phyloP scores from a whole-genome alignment of 306 rosid genomes.

The Cercis canadensis region DNA sequence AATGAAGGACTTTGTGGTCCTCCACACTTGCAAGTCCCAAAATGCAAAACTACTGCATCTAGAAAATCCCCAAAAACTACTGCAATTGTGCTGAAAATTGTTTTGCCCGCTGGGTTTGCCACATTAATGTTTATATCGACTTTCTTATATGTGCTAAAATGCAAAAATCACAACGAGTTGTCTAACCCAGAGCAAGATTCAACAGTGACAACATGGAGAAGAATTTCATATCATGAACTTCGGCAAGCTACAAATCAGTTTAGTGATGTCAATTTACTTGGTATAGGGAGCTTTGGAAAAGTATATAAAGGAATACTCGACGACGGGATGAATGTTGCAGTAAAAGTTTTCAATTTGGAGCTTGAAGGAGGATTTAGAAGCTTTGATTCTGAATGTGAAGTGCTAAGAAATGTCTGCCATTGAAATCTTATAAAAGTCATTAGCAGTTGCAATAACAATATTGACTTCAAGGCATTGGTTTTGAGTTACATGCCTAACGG shows the following conservation, averaged over 20 bases:
- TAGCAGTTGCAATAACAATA: neutral
- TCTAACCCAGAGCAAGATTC: neutral
- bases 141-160: neutral
- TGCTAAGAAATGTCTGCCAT: neutral
- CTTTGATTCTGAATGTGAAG: constrained; percentile 4
- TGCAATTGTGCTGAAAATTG: neutral
- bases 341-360: constrained; percentile 14
- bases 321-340: neutral
- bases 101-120: neutral
- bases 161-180: no score
- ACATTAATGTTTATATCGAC: no score
- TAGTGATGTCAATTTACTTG: constrained; percentile 3
- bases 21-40: constrained; percentile 5
- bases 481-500: no score
- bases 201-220: constrained; percentile 7
- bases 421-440: constrained; percentile 12
- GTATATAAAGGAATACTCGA: neutral
- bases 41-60: constrained; percentile 13
- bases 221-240: constrained; percentile 32
- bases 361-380: neutral
- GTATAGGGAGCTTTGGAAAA: neutral
- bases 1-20: constrained; percentile 44
- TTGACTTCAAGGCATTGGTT: no score
- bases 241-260: constrained; percentile 27
- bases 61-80: neutral